Percentiles rank a stretch among this genome's conserved stretches.
These are phyloP conservation scores for Backusella luteola DNA, from an alignment of 192 early-diverging fungal species.

Conservation along the genomic window DNA sequence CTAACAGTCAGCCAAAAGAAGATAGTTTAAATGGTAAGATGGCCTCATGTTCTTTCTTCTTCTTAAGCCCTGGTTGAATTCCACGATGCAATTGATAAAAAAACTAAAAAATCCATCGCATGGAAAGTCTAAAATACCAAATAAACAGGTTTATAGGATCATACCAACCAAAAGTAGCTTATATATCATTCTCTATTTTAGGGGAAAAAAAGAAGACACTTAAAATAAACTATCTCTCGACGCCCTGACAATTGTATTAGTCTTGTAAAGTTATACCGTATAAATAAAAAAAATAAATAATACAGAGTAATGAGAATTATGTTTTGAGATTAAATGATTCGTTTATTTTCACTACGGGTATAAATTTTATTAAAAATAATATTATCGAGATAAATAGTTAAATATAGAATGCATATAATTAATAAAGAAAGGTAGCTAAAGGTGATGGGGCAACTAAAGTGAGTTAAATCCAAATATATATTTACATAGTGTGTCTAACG, in stretches of 20 bases:
- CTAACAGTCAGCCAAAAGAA: not conserved
- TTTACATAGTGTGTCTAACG: not conserved
- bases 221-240: no score
- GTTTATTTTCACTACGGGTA: not conserved
- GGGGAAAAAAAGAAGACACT: not conserved
- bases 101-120: not conserved
- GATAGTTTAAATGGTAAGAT: not conserved
- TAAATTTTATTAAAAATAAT: not conserved
- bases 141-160: not conserved
- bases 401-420: slow-evolving; percentile 1
- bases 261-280: not conserved
- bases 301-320: not conserved
- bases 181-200: not conserved
- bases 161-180: not conserved
- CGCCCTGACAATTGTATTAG: not conserved
- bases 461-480: not conserved
- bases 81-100: not conserved
- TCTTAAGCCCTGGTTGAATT: not conserved
- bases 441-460: not conserved
- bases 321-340: not conserved
- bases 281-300: not conserved
- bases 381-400: not conserved
- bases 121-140: not conserved
- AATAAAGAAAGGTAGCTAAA: not conserved
- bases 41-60: not conserved